Evolutionary conservation across 2,329 filamentous ascomycete species (phyloP), one percentile per base, ranked within the genome.

Genomic region (Scleromitrula shiraiana): DNA sequence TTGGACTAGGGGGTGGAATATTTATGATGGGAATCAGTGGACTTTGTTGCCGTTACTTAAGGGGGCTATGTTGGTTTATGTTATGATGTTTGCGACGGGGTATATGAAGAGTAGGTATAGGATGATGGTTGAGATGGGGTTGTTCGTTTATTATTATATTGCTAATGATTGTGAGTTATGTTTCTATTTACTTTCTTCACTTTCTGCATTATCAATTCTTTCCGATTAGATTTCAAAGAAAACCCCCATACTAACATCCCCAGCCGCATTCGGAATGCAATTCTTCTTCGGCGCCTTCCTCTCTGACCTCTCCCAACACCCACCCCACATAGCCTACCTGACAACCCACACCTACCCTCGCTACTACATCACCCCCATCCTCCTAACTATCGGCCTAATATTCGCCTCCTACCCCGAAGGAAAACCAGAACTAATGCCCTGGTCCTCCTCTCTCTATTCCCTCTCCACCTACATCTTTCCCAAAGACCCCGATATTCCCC

Each of bases 221-320:
- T 12, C 7, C 6, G 7, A 8, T 6, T n/a, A 26, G 14, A 14
- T 15, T 3, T 5, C 1, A 10, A 19, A 9, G 7, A 12, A 15
- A 0, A 15, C n/a, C 10, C 41, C 9, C 3, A 12, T 14, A 22
- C 50, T 57, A 51, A 55, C 20, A 14, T 12, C 10, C 15, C 6
- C 3, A 72, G 69, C 68, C 24, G 65, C 65, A 29, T 77, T 76
- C 51, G 73, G 74, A 41, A 74, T 77, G 64, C 79, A 79, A 61
- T 76, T 81, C 59, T 77, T 80, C 63, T 75, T 74, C 50, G 80
- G 80, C 52, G 77, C 78, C 57, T 76, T 82, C 58, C 68, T 83
- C 24, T 74, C 77, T 26, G 79, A 83, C 56, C 57, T 82, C 30
- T 74, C 77, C 51, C 74, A 76, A 59, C 65, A 71, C 54, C 68